Percentiles rank a stretch among this genome's conserved stretches.
Evolutionary conservation across 2,329 filamentous ascomycete genomes (phyloP).

Genomic region (Grosmannia huntii): DNA sequence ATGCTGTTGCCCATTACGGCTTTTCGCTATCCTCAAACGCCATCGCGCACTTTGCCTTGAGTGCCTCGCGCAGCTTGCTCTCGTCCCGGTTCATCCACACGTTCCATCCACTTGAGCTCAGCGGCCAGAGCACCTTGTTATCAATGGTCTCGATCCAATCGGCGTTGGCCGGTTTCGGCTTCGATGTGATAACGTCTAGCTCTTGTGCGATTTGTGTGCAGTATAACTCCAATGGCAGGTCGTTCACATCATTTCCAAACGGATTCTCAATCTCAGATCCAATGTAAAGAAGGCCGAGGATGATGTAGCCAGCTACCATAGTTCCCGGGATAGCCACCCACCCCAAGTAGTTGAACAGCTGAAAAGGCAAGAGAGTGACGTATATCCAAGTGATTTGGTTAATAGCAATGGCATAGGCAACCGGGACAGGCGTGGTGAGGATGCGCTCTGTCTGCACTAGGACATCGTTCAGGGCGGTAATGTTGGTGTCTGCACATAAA

Average conservation of each 20-base stretch:
- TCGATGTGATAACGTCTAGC: conserved; percentile 47
- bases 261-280: conserved; percentile 58
- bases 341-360: conserved; percentile 42
- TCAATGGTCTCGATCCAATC: conserved; percentile 31
- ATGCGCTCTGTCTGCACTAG: conserved; percentile 56
- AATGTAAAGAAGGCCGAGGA: conserved; percentile 54
- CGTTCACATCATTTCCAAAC: conserved; percentile 56
- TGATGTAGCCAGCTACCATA: conserved; percentile 55
- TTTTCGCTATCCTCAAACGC: not conserved
- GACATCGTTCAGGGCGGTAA: conserved; percentile 50
- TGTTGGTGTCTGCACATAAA: conserved; percentile 19
- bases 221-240: conserved; percentile 50
- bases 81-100: conserved; percentile 34
- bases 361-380: conserved; percentile 58
- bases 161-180: conserved; percentile 32
- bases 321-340: conserved; percentile 61
- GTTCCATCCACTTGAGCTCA: conserved; percentile 29
- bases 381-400: conserved; percentile 67
- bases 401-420: conserved; percentile 63
- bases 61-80: conserved; percentile 30
- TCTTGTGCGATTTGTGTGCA: conserved; percentile 51
- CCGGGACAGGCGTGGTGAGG: conserved; percentile 56
- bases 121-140: conserved; percentile 26
- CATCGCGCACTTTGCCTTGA: conserved; percentile 7
- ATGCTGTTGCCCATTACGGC: not conserved